Base-by-base conservation (phyloP, 129 eudicot genomes). In the Gnaphalium uliginosum region DNA sequence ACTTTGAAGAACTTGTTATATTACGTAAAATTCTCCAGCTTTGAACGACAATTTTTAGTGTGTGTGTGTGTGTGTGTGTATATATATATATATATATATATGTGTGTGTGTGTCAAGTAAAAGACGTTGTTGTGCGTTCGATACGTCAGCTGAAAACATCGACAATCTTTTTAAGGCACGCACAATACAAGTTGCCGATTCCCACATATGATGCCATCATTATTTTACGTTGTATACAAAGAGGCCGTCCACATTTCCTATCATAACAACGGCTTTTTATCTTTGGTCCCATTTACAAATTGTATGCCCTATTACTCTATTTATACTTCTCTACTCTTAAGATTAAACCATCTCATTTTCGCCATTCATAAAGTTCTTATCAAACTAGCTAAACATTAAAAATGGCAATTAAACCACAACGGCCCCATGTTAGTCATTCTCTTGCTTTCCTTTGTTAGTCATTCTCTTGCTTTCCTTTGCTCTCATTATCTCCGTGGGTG, bases 321-420 rank as follows among this genome's bases (percentile, higher is more conserved):
- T 32, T 79, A 79, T 65, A 72, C 67, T 26, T 37, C 43, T 43
- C 35, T 79, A 56, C 9, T 26, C 37, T 33, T 32, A 25, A 72
- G 17, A 24, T 11, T 26, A 33, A 27, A 41, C 15, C 69, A 69
- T 77, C 69, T 17, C 32, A 41, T 25, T 53, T 65, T 35, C 13
- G 15, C 32, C 23, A 15, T 56, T 25, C 2, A 73, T 26, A 71
- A 53, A 61, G 27, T 41, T 65, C 48, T 29, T 3, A 37, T 0
- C 11, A 19, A 46, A 43, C 27, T 65, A 53, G 26, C 50, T 15
- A 75, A n/a, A 53, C 32, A 74, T 25, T 3, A 14, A 21, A 68
- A 66, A 83, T 83, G 86, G 77, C 83, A 74, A n/a, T n/a, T n/a
- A n/a, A 30, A 78, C 57, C 58, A 22, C 24, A 73, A 43, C 23